phyloP scores from a whole-genome alignment of 2,329 filamentous ascomycete genomes.

The Arthrobotrys sphaeroides region DNA sequence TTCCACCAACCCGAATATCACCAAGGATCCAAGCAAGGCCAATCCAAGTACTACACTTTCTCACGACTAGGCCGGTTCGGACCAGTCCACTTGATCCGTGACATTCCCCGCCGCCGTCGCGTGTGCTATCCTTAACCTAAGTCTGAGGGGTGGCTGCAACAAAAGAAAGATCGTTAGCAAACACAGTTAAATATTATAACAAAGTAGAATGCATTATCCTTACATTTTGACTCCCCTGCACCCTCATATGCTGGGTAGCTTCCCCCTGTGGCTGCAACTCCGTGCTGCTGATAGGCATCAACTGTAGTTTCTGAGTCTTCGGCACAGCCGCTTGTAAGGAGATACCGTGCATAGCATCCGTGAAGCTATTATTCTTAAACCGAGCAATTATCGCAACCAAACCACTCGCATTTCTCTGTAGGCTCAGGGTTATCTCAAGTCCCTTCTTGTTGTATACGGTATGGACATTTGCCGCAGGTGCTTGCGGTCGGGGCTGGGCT shows the following conservation, averaged over 20 bases:
- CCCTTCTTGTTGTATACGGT: conserved; percentile 88
- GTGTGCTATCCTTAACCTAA: conserved; percentile 87
- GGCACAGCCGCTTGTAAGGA: conserved; percentile 94
- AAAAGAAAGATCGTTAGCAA: conserved; percentile 54
- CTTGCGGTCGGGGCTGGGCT: too few species aligned
- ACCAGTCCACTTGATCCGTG: conserved; percentile 96
- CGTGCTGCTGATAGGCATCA: conserved; percentile 85
- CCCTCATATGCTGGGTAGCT: conserved; percentile 89
- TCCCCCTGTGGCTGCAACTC: conserved; percentile 81
- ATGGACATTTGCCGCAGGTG: conserved; percentile 67
- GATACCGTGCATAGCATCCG: conserved; percentile 74
- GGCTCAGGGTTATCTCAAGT: conserved; percentile 79
- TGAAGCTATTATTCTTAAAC: conserved; percentile 79
- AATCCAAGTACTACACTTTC: not conserved
- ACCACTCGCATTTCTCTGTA: conserved; percentile 82
- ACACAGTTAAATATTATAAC: conserved; percentile 4
- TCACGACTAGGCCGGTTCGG: conserved; percentile 66
- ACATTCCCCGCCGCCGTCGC: conserved; percentile 74
- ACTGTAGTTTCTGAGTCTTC: conserved; percentile 91
- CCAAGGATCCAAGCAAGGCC: not conserved
- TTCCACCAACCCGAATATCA: not conserved
- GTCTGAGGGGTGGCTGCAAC: conserved; percentile 73
- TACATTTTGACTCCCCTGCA: conserved; percentile 86
- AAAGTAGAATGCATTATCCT: conserved; percentile 63
- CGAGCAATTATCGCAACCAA: conserved; percentile 82